Evolutionary conservation across 805 yeast genomes (phyloP), one percentile per base, ranked within the genome.

Genomic region (Suhomyces sp.): DNA sequence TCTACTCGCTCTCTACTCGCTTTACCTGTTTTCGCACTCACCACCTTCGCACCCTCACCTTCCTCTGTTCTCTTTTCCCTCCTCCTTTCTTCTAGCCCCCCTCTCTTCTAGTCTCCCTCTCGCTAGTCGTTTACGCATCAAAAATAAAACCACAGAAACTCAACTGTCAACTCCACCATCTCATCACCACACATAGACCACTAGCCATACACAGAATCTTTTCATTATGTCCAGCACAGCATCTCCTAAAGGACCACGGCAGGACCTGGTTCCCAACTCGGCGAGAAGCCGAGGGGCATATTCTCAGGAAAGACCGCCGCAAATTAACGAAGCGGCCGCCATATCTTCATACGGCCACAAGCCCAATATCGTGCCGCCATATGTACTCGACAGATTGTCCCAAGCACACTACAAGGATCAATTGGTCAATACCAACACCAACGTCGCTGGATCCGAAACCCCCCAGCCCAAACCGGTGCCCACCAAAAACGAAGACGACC

Each of bases 311-410:
- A 27, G 25, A 25, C 25, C 40, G 47, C 47, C 22, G 20, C 15
- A 25, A n/a, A 29, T 29, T 10, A 19, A 15, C 27, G 47, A 45
- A 25, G 19, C 47, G 33, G 22, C 70, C 19, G 59, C 61, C 39
- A 60, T 69, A 10, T 64, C 59, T 35, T 52, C 69, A n/a, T 75
- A 75, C 59, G 62, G 64, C 47, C 73, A 70, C 48, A 60, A 57
- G 44, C 67, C 78, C 13, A 69, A 68, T 41, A 66, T 68, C 25
- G 68, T 75, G 20, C 93, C 93, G 1, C 85, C 87, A 1, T 87
- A 82, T 67, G 90, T 82, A 0, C 64, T 86, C 43, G 87, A 84
- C 52, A 76, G 77, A 27, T 62, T 83, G n/a, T 66, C 77, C 3
- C 69, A 68, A 59, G 74, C 67, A 3, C 75, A 76, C 59, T 69